Conservation (phyloP, 495 filamentous ascomycete genomes). For the Neurospora tetrasperma region DNA sequence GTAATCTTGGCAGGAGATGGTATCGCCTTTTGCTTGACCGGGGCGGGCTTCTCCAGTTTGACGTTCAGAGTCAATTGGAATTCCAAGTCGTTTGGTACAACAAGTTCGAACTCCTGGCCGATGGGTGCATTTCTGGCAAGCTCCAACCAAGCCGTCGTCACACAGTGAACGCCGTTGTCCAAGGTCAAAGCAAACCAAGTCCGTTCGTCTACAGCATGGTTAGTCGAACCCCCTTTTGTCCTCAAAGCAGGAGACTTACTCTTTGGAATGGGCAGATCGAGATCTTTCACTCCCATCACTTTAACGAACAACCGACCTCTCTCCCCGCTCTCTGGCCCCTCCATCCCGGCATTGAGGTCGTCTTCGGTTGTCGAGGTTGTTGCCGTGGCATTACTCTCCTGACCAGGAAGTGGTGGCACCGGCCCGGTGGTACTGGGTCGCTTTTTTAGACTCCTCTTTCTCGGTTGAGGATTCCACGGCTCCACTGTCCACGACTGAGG, state of each 20-base stretch:
- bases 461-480: conserved; percentile 80
- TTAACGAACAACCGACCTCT: conserved; percentile 93
- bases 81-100: conserved; percentile 91
- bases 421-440: conserved; percentile 37
- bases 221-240: conserved; percentile 1
- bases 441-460: conserved; percentile 58
- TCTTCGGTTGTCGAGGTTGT: conserved; percentile 52
- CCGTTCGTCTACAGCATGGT: conserved; percentile 57
- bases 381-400: conserved; percentile 63
- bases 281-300: conserved; percentile 89
- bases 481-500: conserved; percentile 90
- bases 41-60: conserved; percentile 73
- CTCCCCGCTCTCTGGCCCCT: conserved; percentile 70
- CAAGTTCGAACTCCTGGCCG: conserved; percentile 95
- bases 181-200: conserved; percentile 89
- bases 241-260: conserved; percentile 44
- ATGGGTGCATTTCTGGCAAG: conserved; percentile 88
- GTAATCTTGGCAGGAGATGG: conserved; percentile 48
- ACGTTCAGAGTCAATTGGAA: conserved; percentile 95
- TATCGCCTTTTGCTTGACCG: conserved; percentile 33
- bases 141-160: conserved; percentile 92
- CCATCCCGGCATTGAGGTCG: conserved; percentile 39
- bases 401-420: conserved; percentile 78
- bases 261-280: conserved; percentile 82
- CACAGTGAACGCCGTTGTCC: conserved; percentile 95